These are phyloP conservation scores for Alternaria rosae DNA, from an alignment of 2,329 filamentous ascomycete species.

Conservation along the genomic window DNA sequence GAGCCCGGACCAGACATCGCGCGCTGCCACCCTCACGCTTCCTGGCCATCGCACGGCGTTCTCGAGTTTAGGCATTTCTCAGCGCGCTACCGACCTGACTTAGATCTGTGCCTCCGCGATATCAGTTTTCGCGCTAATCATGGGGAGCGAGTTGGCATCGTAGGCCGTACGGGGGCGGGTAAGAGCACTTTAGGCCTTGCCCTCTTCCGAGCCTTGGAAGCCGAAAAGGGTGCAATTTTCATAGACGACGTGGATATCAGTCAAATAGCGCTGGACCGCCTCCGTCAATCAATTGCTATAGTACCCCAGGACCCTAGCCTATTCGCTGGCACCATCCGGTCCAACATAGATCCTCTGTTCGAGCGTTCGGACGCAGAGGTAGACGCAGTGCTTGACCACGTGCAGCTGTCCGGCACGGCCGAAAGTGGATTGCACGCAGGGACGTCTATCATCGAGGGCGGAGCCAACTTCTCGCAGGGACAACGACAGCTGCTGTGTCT, in stretches of 20 bases:
- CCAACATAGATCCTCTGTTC: conserved; percentile 79
- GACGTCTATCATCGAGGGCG: neutral
- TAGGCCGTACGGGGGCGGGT: conserved; percentile 80
- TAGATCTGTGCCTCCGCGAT: conserved; percentile 56
- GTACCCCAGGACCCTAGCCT: conserved; percentile 84
- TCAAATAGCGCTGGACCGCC: conserved; percentile 73
- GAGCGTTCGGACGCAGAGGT: conserved; percentile 78
- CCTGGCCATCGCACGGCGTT: conserved; percentile 84
- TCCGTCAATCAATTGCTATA: conserved; percentile 77
- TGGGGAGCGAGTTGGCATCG: conserved; percentile 79
- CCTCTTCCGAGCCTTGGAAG: conserved; percentile 71
- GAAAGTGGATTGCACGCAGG: neutral
- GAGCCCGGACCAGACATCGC: neutral
- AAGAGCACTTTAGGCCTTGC: conserved; percentile 84
- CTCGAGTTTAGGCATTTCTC: conserved; percentile 56
- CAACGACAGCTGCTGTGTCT: conserved; percentile 95
- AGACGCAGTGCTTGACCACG: conserved; percentile 76
- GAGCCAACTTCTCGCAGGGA: conserved; percentile 83
- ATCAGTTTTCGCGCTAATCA: conserved; percentile 70
- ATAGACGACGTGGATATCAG: conserved; percentile 65
- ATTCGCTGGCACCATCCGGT: conserved; percentile 78
- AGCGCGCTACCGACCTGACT: conserved; percentile 56
- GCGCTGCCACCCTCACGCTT: conserved; percentile 50
- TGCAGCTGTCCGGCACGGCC: conserved; percentile 76
- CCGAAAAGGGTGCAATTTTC: conserved; percentile 53